phyloP scores from a whole-genome alignment of 2,329 filamentous ascomycete species.

The Botryosphaeria dothidea region DNA sequence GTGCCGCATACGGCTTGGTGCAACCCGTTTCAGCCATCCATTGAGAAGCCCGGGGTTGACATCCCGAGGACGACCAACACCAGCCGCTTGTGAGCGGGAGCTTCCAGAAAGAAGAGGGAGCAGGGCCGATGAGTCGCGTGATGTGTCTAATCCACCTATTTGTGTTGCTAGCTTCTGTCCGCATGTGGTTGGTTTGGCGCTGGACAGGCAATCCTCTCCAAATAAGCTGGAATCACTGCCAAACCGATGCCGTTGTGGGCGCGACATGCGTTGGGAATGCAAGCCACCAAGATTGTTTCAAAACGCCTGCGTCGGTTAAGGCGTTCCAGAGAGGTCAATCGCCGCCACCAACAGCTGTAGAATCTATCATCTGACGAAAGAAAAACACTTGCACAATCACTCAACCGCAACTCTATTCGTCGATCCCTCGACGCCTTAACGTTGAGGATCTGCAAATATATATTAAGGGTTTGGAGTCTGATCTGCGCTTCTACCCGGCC shows the following conservation, averaged over 20 bases:
- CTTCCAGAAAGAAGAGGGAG: too few relatives aligned
- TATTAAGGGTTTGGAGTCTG: background rate
- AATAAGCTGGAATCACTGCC: background rate
- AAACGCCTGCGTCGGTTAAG: background rate
- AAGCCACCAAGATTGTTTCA: slow-evolving; percentile 2
- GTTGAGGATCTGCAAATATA: background rate
- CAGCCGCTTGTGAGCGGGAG: too few relatives aligned
- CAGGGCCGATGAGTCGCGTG: background rate
- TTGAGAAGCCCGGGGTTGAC: background rate
- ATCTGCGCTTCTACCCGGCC: background rate
- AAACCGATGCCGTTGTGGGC: background rate
- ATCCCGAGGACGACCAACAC: too few relatives aligned
- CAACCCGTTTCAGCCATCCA: slow-evolving; percentile 1
- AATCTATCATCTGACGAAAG: background rate
- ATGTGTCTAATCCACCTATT: background rate
- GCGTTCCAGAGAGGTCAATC: background rate
- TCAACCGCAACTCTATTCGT: background rate
- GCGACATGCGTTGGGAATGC: background rate
- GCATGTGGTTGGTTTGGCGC: background rate
- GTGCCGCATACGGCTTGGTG: slow-evolving; percentile 7
- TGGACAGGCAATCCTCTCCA: background rate
- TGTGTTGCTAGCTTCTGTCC: background rate
- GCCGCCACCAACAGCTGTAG: background rate
- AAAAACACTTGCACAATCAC: background rate
- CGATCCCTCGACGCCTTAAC: background rate